Percentiles rank a stretch among this genome's conserved stretches.
Conservation (phyloP, 75 land plant species). For the Isoetes taiwanensis region DNA sequence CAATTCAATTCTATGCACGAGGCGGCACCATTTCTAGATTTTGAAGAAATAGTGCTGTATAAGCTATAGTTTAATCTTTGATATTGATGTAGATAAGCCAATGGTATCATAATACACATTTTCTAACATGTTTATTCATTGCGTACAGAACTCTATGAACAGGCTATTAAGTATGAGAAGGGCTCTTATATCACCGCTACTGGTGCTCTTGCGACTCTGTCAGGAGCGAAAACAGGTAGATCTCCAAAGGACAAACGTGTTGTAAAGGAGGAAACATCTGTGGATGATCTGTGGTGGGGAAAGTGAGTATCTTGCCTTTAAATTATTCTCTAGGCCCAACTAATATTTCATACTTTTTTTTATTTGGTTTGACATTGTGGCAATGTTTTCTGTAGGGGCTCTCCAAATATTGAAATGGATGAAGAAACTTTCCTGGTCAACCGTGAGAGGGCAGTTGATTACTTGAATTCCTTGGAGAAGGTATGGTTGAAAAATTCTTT, state of each 20-base stretch:
- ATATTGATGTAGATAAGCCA: too few relatives aligned
- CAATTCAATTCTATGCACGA: too few relatives aligned
- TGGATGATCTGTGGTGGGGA: slow-evolving; percentile 86
- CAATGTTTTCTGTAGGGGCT: slow-evolving; percentile 72
- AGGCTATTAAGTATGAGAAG: slow-evolving; percentile 67
- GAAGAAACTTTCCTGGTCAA: slow-evolving; percentile 93
- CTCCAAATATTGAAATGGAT: slow-evolving; percentile 99
- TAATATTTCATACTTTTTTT: too few relatives aligned
- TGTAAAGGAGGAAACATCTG: slow-evolving; percentile 56
- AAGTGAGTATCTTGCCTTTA: slow-evolving; percentile 34
- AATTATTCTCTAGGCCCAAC: too few relatives aligned
- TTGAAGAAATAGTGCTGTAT: too few relatives aligned
- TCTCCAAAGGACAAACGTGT: slow-evolving; percentile 79
- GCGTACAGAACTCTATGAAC: slow-evolving; percentile 71
- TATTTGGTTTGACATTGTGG: too few relatives aligned
- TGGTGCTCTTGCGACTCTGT: slow-evolving; percentile 74
- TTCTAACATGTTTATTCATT: slow-evolving; percentile 1
- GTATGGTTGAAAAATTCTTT: slow-evolving; percentile 12
- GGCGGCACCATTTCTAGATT: too few relatives aligned
- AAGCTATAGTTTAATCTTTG: too few relatives aligned
- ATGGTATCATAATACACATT: too few relatives aligned
- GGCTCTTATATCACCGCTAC: slow-evolving; percentile 65
- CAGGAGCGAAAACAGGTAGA: slow-evolving; percentile 84
- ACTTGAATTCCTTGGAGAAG: slow-evolving; percentile 89
- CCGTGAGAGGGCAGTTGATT: slow-evolving; percentile 96